These are phyloP conservation scores for Podila minutissima DNA, from an alignment of 192 early-diverging fungal species.

Conservation along the genomic window DNA sequence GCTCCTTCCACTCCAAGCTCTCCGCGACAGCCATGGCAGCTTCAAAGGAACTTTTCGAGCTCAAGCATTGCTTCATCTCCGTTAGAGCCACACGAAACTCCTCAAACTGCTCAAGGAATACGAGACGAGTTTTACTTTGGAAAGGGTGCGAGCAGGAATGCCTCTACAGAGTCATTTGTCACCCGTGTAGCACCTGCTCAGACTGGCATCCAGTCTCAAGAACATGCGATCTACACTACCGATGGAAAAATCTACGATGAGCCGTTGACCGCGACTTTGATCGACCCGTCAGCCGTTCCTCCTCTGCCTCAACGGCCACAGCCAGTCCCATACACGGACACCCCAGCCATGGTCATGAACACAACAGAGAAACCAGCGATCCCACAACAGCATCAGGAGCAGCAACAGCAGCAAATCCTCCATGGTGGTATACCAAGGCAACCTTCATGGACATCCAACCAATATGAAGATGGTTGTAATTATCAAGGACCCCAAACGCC, in stretches of 20 bases:
- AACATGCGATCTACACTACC: background rate
- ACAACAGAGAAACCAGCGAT: no score
- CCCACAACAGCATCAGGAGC: no score
- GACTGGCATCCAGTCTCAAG: background rate
- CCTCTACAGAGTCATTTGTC: slow-evolving; percentile 5
- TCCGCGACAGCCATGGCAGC: slow-evolving; percentile 10
- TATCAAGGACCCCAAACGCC: no score
- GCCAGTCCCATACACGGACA: no score
- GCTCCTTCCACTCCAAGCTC: slow-evolving; percentile 12
- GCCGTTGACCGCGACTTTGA: no score
- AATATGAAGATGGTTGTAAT: no score
- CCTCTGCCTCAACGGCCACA: no score
- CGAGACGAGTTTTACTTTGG: slow-evolving; percentile 31
- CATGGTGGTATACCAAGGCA: no score
- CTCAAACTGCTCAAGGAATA: slow-evolving; percentile 12
- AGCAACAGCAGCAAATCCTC: no score
- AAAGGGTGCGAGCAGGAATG: background rate
- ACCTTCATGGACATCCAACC: no score
- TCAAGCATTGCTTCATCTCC: slow-evolving; percentile 9
- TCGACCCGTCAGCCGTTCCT: no score
- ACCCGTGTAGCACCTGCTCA: background rate
- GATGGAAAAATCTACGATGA: background rate
- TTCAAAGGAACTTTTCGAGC: slow-evolving; percentile 4
- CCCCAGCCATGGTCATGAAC: no score
- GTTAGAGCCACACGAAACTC: background rate